These are phyloP conservation scores for Platanus orientalis DNA, from an alignment of 164 flowering plant genomes.

Conservation along the genomic window DNA sequence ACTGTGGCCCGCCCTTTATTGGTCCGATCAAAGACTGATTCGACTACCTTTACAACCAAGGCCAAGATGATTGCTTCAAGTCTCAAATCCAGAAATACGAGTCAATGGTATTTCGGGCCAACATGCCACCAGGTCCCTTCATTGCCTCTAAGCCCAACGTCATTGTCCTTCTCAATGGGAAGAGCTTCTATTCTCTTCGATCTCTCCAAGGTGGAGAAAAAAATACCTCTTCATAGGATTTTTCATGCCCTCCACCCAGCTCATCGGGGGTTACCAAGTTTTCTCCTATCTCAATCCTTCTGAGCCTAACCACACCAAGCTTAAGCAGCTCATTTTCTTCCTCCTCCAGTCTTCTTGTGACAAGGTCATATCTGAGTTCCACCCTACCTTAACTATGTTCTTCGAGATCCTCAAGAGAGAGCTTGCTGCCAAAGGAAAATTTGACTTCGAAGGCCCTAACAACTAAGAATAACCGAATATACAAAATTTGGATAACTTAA, in stretches of 20 bases:
- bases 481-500: no score
- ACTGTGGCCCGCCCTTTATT: slow-evolving; percentile 59
- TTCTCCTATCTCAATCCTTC: slow-evolving; percentile 32
- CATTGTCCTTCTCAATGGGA: slow-evolving; percentile 67
- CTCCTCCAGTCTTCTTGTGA: no score
- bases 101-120: slow-evolving; percentile 73
- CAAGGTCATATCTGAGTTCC: no score
- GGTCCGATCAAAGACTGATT: slow-evolving; percentile 63
- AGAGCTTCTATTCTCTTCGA: slow-evolving; percentile 80
- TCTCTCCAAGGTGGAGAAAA: slow-evolving; percentile 65
- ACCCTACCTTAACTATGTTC: no score
- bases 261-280: slow-evolving; percentile 83
- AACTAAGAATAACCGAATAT: no score
- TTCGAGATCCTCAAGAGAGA: no score
- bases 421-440: no score
- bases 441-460: no score
- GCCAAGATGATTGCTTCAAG: slow-evolving; percentile 59
- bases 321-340: no score
- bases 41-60: slow-evolving; percentile 68
- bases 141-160: slow-evolving; percentile 52
- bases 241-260: slow-evolving; percentile 66
- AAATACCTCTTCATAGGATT: slow-evolving; percentile 75
- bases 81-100: slow-evolving; percentile 46
- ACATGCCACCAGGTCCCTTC: slow-evolving; percentile 86
- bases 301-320: no score